A percentile compares a stretch with the other conserved stretches of the same genome.
These are phyloP conservation scores for Diaporthe ilicicola DNA, from an alignment of 2,329 filamentous ascomycete species.

Conservation along the genomic window DNA sequence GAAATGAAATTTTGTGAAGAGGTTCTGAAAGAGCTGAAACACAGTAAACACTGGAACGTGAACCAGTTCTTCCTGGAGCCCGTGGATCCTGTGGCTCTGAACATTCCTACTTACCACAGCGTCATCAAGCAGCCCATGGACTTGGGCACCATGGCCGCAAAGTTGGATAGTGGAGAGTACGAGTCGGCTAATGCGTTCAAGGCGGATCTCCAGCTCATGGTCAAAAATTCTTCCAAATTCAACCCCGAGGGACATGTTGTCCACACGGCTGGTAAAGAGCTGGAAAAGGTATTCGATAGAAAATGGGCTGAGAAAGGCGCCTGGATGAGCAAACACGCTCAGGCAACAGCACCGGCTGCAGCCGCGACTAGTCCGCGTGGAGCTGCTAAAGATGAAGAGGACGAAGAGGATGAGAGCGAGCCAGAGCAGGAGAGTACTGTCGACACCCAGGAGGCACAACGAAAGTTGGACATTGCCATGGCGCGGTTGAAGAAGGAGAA, in stretches of 20 bases:
- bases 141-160: conserved; percentile 79
- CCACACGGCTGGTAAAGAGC: conserved; percentile 72
- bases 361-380: conserved; percentile 70
- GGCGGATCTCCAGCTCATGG: conserved; percentile 81
- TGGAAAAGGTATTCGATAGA: conserved; percentile 78
- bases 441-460: conserved; percentile 51
- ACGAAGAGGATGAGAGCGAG: conserved; percentile 75
- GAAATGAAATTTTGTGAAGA: conserved; percentile 92
- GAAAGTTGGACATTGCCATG: conserved; percentile 58
- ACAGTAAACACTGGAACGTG: conserved; percentile 72
- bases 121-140: conserved; percentile 99
- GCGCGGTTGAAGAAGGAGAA: conserved; percentile 65
- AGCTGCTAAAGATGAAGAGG: conserved; percentile 74
- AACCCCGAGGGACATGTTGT: conserved; percentile 80
- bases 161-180: conserved; percentile 82
- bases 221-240: conserved; percentile 92
- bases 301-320: conserved; percentile 82
- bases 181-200: conserved; percentile 86
- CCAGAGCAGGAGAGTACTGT: conserved; percentile 57
- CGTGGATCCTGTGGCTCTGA: conserved; percentile 92
- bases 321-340: conserved; percentile 80
- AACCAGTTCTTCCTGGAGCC: conserved; percentile 82
- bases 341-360: conserved; percentile 47
- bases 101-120: conserved; percentile 92
- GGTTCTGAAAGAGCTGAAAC: conserved; percentile 79